Conservation (phyloP, 352 stramenopile species). For the Phytophthora macrochlamydospora region DNA sequence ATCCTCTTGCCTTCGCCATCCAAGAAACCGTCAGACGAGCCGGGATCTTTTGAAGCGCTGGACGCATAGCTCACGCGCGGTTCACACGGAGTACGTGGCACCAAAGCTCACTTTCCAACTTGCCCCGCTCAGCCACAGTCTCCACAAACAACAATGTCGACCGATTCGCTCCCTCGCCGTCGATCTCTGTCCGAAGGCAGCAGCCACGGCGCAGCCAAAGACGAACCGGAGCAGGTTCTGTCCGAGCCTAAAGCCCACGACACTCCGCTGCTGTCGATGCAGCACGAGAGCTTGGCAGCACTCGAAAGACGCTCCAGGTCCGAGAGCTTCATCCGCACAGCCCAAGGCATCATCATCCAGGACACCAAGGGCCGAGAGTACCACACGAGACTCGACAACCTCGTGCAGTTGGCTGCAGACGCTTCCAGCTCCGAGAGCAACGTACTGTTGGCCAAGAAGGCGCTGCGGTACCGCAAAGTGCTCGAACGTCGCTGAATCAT, state of each 20-base stretch:
- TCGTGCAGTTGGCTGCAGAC: conserved; percentile 19
- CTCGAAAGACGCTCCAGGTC: conserved; percentile 21
- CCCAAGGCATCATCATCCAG: background rate
- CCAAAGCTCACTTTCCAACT: no score
- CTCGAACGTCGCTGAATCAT: background rate
- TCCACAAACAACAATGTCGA: background rate
- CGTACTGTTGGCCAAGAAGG: conserved; percentile 32
- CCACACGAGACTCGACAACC: conserved; percentile 17
- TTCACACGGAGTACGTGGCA: no score
- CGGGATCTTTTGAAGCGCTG: no score
- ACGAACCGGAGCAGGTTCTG: conserved; percentile 1
- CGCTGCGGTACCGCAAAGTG: conserved; percentile 27
- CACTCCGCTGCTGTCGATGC: background rate
- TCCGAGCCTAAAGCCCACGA: conserved; percentile 1
- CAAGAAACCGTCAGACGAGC: no score
- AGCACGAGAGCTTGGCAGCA: background rate
- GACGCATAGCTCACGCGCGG: no score
- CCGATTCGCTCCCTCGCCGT: background rate
- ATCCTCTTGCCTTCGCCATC: no score
- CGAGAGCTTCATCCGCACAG: conserved; percentile 29
- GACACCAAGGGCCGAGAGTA: conserved; percentile 12
- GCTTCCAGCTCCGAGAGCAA: conserved; percentile 26
- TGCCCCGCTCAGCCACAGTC: no score
- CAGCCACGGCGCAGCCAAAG: conserved; percentile 13
- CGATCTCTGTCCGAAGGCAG: conserved; percentile 23